A percentile compares a stretch with the other conserved stretches of the same genome.
phyloP scores from a whole-genome alignment of 257 asterid species.

The Parsonsia alboflavescens region DNA sequence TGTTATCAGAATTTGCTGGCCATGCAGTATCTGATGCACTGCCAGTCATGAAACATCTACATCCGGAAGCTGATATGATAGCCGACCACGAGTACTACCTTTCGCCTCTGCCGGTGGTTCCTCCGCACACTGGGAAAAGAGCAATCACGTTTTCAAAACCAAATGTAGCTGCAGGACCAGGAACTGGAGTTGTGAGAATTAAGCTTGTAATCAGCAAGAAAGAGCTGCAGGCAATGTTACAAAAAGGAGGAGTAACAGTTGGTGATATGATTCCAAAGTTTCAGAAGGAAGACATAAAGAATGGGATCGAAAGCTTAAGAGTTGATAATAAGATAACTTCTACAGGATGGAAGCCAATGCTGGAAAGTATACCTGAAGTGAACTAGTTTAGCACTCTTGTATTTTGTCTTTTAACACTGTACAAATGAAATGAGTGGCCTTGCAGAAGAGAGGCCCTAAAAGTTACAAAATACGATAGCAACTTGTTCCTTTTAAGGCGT shows the following conservation, averaged over 20 bases:
- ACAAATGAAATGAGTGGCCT: conserved; percentile 4
- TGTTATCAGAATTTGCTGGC: conserved; percentile 40
- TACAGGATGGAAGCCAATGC: conserved; percentile 21
- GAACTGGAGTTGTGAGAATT: conserved; percentile 47
- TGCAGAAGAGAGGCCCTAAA: background rate
- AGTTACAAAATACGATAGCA: background rate
- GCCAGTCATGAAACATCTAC: conserved; percentile 41
- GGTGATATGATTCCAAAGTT: conserved; percentile 35
- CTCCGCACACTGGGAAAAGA: conserved; percentile 24
- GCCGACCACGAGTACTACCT: conserved; percentile 56
- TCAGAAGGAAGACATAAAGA: conserved; percentile 20
- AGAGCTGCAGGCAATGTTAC: conserved; percentile 55
- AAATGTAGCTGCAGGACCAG: conserved; percentile 25
- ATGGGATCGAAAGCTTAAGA: conserved; percentile 13
- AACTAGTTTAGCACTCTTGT: conserved; percentile 17
- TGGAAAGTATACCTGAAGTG: conserved; percentile 45
- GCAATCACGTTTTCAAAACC: conserved; percentile 39
- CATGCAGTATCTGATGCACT: conserved; percentile 59
- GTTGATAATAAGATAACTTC: conserved; percentile 11
- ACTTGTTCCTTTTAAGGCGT: background rate
- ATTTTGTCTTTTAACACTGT: background rate
- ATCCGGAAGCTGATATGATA: conserved; percentile 44
- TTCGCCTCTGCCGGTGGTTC: conserved; percentile 39
- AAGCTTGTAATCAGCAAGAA: conserved; percentile 68
- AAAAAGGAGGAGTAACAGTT: conserved; percentile 41